Base-by-base conservation (phyloP, 2,329 filamentous ascomycete genomes). In the Penicillium concentricum region DNA sequence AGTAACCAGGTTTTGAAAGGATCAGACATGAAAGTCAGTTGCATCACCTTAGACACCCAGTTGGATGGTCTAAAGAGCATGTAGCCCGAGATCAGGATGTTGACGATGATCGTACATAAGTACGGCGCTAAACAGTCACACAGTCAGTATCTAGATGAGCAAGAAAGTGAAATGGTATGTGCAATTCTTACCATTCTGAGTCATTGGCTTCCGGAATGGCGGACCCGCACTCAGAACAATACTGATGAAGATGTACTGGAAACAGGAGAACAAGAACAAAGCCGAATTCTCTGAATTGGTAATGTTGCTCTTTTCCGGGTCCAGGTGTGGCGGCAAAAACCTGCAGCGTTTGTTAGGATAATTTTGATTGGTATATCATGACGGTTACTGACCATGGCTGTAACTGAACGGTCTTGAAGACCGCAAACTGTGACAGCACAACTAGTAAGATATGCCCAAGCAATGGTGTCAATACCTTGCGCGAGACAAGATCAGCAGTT, bases 251-350 rank as follows among this genome's bases (percentile, higher is more conserved):
- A 96, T 95, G 73, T 99, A 99, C 72, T 97, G 92, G 69, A 92
- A 97, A 72, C 92, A 97, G 2, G 90, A 95, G 5, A 92, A 81
- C 30, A 97, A 77, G 78, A 99, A 99, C 1, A 99, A 79, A 0
- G 89, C 87, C 0, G 93, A 96, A 68, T 99, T 97, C 68, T 97
- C 90, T 10, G 91, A 96, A 74, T 97, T 97, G 67, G 88, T 83
- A 51, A 92, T 88, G 70, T 94, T 96, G 24, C 89, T 88, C 69
- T 94, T 88, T 30, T 96, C 84, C 26, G 83, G 84, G 68, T 92
- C 84, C 26, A 96, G 72, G 54, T 87, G 81, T 0, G 94, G 94
- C 16, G 92, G 91, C 51, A 88, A 85, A 71, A 91, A 96, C 84
- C 84, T 86, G 54, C 15, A 37, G 46, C 12, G 39, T 37, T 8